Evolutionary conservation across 2,329 filamentous ascomycete species (phyloP).

Genomic region (Neonectria punicea): DNA sequence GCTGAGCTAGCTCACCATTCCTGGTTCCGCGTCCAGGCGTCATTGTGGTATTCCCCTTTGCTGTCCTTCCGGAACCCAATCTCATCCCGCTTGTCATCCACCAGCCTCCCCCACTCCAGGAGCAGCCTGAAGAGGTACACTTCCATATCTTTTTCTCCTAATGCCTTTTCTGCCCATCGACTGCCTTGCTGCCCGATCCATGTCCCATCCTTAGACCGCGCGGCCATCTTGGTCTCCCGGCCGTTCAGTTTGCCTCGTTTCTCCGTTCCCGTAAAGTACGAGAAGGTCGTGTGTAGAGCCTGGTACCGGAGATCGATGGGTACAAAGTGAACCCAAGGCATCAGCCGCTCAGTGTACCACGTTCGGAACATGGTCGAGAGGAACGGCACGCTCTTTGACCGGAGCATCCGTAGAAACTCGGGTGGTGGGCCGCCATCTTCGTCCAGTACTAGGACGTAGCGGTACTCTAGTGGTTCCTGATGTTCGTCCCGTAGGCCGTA

Average conservation of each 20-base stretch:
- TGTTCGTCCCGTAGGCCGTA: constrained; percentile 53
- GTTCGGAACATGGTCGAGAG: constrained; percentile 78
- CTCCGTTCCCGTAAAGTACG: constrained; percentile 76
- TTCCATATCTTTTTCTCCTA: constrained; percentile 80
- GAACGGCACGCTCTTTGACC: constrained; percentile 75
- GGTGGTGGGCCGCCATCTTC: constrained; percentile 73
- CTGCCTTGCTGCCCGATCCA: constrained; percentile 74
- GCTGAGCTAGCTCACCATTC: constrained; percentile 33
- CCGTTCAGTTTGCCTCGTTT: constrained; percentile 55
- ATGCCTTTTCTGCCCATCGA: constrained; percentile 70
- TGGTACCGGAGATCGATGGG: constrained; percentile 80
- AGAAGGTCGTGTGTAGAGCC: constrained; percentile 76
- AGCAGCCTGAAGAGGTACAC: constrained; percentile 82
- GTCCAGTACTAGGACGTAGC: constrained; percentile 79
- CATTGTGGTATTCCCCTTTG: constrained; percentile 44
- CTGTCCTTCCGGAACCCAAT: constrained; percentile 50
- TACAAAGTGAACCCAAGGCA: constrained; percentile 83
- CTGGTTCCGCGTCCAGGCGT: constrained; percentile 44
- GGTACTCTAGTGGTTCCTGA: constrained; percentile 68
- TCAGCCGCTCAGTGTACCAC: constrained; percentile 81
- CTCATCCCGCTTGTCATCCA: constrained; percentile 68
- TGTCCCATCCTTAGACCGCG: constrained; percentile 62
- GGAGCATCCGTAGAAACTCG: constrained; percentile 70
- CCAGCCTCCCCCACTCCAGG: constrained; percentile 79
- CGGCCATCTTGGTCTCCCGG: constrained; percentile 58